Conservation (phyloP, 176 grass and related monocot genomes). For the Carex littledalei region DNA sequence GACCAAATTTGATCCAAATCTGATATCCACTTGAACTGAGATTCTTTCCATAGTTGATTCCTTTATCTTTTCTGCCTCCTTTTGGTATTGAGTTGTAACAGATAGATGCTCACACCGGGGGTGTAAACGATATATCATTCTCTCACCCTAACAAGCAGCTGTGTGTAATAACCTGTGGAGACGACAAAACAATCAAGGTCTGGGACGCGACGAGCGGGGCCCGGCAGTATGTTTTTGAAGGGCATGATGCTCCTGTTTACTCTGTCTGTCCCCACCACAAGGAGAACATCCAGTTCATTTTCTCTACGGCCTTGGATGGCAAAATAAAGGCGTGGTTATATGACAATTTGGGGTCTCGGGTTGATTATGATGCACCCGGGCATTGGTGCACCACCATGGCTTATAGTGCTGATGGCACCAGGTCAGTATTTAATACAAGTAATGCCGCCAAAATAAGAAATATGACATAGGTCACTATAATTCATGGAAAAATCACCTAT, state of each 20-base stretch:
- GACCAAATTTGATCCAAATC: neutral
- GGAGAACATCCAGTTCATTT: slow-evolving; percentile 98
- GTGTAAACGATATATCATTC: slow-evolving; percentile 99
- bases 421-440: slow-evolving; percentile 34
- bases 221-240: slow-evolving; percentile 85
- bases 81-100: slow-evolving; percentile 34
- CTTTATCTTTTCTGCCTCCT: neutral
- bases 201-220: slow-evolving; percentile 86
- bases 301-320: slow-evolving; percentile 97
- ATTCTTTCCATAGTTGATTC: neutral
- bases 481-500: neutral
- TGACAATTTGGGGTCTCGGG: slow-evolving; percentile 97
- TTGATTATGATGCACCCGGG: slow-evolving; percentile 98
- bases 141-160: slow-evolving; percentile 96
- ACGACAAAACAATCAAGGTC: slow-evolving; percentile 99
- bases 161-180: slow-evolving; percentile 94
- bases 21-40: neutral
- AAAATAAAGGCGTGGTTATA: slow-evolving; percentile 99
- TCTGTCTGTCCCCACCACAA: slow-evolving; percentile 98
- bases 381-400: slow-evolving; percentile 99
- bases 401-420: slow-evolving; percentile 95
- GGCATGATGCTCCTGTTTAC: slow-evolving; percentile 97
- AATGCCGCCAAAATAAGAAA: neutral
- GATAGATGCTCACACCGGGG: slow-evolving; percentile 97
- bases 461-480: neutral